Conservation (phyloP, 306 rosid genomes). For the Benincasa hispida region DNA sequence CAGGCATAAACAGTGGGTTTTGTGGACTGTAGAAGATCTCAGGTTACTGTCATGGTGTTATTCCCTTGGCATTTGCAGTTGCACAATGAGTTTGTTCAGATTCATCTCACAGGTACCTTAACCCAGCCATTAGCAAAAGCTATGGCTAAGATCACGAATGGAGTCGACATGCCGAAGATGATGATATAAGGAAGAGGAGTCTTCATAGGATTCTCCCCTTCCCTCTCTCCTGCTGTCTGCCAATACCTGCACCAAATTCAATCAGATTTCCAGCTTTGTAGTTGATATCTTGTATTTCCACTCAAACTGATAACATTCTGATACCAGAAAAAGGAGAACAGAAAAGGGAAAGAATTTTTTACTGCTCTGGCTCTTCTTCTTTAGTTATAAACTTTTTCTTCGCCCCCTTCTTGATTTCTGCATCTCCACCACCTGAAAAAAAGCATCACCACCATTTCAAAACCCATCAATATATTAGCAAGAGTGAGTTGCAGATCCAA, state of each 20-base stretch:
- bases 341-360: conserved; percentile 5
- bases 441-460: conserved; percentile 6
- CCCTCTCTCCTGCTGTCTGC: conserved; percentile 94
- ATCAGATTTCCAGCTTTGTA: background rate
- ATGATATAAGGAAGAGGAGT: conserved; percentile 93
- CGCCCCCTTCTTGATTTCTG: conserved; percentile 42
- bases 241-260: conserved; percentile 47
- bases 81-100: background rate
- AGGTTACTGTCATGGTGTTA: conserved; percentile 2
- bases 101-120: conserved; percentile 74
- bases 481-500: background rate
- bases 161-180: conserved; percentile 95
- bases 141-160: conserved; percentile 95
- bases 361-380: conserved; percentile 92
- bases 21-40: background rate
- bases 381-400: conserved; percentile 85
- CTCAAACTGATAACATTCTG: background rate
- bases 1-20: background rate
- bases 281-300: background rate
- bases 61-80: conserved; percentile 15
- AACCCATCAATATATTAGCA: background rate
- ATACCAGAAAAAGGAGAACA: background rate
- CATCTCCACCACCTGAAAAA: conserved; percentile 60
- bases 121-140: conserved; percentile 97
- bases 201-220: conserved; percentile 96